phyloP scores from a whole-genome alignment of 2,329 filamentous ascomycete genomes.

The Taxawa tesnikishii region DNA sequence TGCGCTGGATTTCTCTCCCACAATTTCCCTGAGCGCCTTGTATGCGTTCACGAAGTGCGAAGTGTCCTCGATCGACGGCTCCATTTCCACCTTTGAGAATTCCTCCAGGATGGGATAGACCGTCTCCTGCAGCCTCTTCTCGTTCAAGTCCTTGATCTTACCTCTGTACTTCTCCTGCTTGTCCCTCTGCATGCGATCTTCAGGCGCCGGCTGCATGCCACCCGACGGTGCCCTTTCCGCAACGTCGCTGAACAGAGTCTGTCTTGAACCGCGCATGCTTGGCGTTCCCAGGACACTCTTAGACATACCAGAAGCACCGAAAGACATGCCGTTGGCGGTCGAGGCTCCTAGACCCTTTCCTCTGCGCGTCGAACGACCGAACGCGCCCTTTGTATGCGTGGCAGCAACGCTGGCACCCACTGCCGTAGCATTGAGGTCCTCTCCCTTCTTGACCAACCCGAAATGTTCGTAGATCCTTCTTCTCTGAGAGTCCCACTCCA shows the following conservation, averaged over 20 bases:
- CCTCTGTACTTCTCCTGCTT: slow-evolving; percentile 74
- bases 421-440: slow-evolving; percentile 19
- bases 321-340: slow-evolving; percentile 35
- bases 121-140: slow-evolving; percentile 51
- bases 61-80: slow-evolving; percentile 51
- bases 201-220: slow-evolving; percentile 39
- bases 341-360: slow-evolving; percentile 25
- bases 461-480: slow-evolving; percentile 94
- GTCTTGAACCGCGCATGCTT: slow-evolving; percentile 36
- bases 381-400: slow-evolving; percentile 27
- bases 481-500: slow-evolving; percentile 92
- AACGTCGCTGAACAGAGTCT: slow-evolving; percentile 26
- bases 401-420: slow-evolving; percentile 22
- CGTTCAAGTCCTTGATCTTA: slow-evolving; percentile 68
- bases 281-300: slow-evolving; percentile 81
- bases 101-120: slow-evolving; percentile 65
- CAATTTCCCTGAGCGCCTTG: slow-evolving; percentile 65
- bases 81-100: slow-evolving; percentile 61
- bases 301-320: slow-evolving; percentile 58
- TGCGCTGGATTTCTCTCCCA: slow-evolving; percentile 55
- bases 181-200: slow-evolving; percentile 67
- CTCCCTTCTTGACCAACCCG: slow-evolving; percentile 49
- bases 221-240: slow-evolving; percentile 34
- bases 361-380: slow-evolving; percentile 38
- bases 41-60: slow-evolving; percentile 67